These are phyloP conservation scores for Laburnicola sp. DNA, from an alignment of 2,329 filamentous ascomycete genomes.

Conservation along the genomic window DNA sequence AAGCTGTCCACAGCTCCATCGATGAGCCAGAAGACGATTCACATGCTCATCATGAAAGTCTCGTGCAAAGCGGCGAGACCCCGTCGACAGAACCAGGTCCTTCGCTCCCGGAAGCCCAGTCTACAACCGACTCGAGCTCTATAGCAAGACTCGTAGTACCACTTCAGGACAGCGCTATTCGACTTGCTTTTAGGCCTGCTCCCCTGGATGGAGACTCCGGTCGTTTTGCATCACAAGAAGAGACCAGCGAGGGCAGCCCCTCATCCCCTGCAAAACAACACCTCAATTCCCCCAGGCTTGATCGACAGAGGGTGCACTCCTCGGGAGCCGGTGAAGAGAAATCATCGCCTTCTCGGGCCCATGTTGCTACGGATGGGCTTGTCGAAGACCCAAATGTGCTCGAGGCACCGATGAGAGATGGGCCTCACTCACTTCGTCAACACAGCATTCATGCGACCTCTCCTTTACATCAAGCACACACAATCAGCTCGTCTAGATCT, in stretches of 20 bases:
- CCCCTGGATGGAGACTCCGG: slow-evolving; percentile 1
- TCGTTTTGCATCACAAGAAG: slow-evolving; percentile 6
- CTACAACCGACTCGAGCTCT: slow-evolving; percentile 1
- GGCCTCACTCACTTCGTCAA: slow-evolving; percentile 10
- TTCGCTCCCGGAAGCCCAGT: slow-evolving; percentile 4
- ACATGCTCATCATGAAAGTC: not conserved
- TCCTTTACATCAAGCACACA: slow-evolving; percentile 23
- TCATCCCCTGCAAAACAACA: slow-evolving; percentile 17
- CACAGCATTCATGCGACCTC: slow-evolving; percentile 17
- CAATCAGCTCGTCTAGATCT: slow-evolving; percentile 15
- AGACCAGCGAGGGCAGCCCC: slow-evolving; percentile 11
- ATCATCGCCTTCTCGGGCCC: slow-evolving; percentile 5
- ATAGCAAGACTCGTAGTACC: slow-evolving; percentile 8
- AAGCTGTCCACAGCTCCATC: slow-evolving; percentile 22
- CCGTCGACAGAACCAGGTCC: not conserved
- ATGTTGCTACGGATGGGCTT: slow-evolving; percentile 16
- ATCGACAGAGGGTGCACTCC: slow-evolving; percentile 12
- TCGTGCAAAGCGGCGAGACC: slow-evolving; percentile 8
- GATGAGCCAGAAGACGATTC: slow-evolving; percentile 21
- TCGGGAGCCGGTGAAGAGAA: slow-evolving; percentile 13
- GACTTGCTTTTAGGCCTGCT: slow-evolving; percentile 30
- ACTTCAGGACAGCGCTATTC: slow-evolving; percentile 9
- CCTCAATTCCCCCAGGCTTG: slow-evolving; percentile 10
- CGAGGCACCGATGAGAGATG: slow-evolving; percentile 9
- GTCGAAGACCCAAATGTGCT: slow-evolving; percentile 21